Conservation (phyloP, 306 rosid genomes). For the Potentilla sterilis region DNA sequence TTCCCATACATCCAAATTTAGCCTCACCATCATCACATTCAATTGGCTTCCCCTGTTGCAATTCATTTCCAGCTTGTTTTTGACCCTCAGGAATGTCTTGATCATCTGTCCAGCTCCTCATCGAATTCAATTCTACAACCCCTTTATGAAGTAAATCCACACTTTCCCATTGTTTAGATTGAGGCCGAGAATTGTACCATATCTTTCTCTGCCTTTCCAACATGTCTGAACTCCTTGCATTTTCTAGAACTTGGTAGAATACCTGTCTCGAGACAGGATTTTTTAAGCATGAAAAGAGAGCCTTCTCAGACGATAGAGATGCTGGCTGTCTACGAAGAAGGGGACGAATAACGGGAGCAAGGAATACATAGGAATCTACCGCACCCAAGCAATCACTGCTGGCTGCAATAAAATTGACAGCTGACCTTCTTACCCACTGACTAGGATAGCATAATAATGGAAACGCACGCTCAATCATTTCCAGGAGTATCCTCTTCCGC, state of each 20-base stretch:
- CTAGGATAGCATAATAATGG: constrained; percentile 90
- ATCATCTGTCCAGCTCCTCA: constrained; percentile 68
- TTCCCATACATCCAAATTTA: constrained; percentile 73
- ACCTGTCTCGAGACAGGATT: constrained; percentile 79
- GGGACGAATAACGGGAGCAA: constrained; percentile 86
- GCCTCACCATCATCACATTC: constrained; percentile 65
- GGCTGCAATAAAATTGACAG: constrained; percentile 83
- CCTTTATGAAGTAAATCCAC: constrained; percentile 70
- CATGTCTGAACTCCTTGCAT: constrained; percentile 93
- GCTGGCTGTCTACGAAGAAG: constrained; percentile 86
- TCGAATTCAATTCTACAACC: constrained; percentile 56
- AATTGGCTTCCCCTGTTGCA: constrained; percentile 56
- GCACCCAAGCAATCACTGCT: constrained; percentile 89
- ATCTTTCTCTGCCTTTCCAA: constrained; percentile 94
- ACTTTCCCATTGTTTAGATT: constrained; percentile 84
- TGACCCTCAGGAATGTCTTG: constrained; percentile 50
- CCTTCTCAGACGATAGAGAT: constrained; percentile 80
- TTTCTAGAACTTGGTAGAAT: constrained; percentile 75
- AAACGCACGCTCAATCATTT: constrained; percentile 89
- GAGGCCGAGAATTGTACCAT: constrained; percentile 89
- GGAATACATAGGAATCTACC: constrained; percentile 91
- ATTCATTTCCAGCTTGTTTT: constrained; percentile 41
- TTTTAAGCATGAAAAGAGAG: constrained; percentile 74
- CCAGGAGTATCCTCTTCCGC: constrained; percentile 83
- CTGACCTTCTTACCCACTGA: constrained; percentile 88